Evolutionary conservation across 2,329 filamentous ascomycete genomes (phyloP), one percentile per base, ranked within the genome.

Genomic region (Phialophora expanda): DNA sequence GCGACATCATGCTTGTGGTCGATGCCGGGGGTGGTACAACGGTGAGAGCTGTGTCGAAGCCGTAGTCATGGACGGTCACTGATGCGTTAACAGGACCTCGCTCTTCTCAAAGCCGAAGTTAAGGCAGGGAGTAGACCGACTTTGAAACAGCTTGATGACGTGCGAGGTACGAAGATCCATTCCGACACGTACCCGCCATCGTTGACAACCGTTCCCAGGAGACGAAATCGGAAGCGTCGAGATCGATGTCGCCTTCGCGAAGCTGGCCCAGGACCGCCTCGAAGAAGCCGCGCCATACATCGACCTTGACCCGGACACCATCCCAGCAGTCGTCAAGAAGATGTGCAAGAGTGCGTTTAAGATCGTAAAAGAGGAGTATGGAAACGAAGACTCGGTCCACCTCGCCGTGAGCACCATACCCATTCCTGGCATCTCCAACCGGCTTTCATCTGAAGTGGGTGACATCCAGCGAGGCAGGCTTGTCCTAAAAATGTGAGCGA

Each of bases 21-120:
- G 83, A 85, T 73, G 80, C 79, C 30, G 83, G 83, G 6, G 83
- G 83, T 46, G 83, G 83, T 3, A 85, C 83, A 2, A 76, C 76
- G 6, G 59, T 61, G 44, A 53, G 26, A 28, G 8, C 22, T 50
- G 11, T 41, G 17, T 22, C 2, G 55, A 30, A n/a, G 12, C 38
- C 26, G 38, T 59, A 24, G 24, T 48, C 26, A 59, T 0, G 24
- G 41, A 11, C 17, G 28, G 17, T 28, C 22, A 32, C 41, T 59
- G 34, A 59, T 12, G 34, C 44, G 22, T n/a, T 30, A 17, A 6
- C 41, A 59, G 56, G 56, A 59, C 26, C 56, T 59, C 24, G 24
- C 56, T 7, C 56, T 59, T 30, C 56, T 59, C 20, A 59, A 48
- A 32, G 38, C 56, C 17, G 56, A 59, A 32, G 20, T 59, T 5